Conservation (phyloP, 2,329 filamentous ascomycete species). For the Lecanicillium sp. region DNA sequence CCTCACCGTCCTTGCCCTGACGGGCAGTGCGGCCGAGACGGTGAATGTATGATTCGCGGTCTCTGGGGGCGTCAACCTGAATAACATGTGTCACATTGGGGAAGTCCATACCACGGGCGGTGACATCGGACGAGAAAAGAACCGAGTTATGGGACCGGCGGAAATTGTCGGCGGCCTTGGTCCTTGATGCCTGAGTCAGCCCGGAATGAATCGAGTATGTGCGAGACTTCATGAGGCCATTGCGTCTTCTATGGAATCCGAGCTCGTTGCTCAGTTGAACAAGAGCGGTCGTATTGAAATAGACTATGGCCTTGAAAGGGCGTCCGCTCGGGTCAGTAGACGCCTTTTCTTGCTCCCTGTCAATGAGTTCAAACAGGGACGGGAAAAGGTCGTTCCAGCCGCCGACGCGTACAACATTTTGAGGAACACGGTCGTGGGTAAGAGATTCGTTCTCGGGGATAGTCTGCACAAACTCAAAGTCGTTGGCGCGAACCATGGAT, state of each 20-base stretch:
- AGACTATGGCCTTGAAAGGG: slow-evolving; percentile 95
- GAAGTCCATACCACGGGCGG: slow-evolving; percentile 77
- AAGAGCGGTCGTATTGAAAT: slow-evolving; percentile 71
- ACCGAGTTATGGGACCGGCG: slow-evolving; percentile 53
- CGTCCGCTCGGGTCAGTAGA: slow-evolving; percentile 27
- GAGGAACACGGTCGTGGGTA: slow-evolving; percentile 78
- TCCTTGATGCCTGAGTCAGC: slow-evolving; percentile 62
- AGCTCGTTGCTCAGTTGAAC: slow-evolving; percentile 57
- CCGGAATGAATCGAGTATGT: slow-evolving; percentile 67
- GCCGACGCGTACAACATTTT: slow-evolving; percentile 59
- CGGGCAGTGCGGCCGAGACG: slow-evolving; percentile 69
- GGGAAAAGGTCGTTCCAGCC: slow-evolving; percentile 73
- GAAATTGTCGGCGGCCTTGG: slow-evolving; percentile 64
- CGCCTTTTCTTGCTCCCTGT: slow-evolving; percentile 45
- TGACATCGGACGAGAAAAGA: slow-evolving; percentile 71
- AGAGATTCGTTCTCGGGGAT: slow-evolving; percentile 72
- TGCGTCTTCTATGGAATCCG: slow-evolving; percentile 29
- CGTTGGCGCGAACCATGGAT: slow-evolving; percentile 63
- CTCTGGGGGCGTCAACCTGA: slow-evolving; percentile 56
- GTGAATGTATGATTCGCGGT: slow-evolving; percentile 67
- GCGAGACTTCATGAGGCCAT: slow-evolving; percentile 27
- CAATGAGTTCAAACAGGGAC: slow-evolving; percentile 65
- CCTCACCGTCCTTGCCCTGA: slow-evolving; percentile 64
- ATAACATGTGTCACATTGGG: slow-evolving; percentile 73
- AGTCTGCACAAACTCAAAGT: slow-evolving; percentile 89